Evolutionary conservation across 345 rosid species (phyloP).

Genomic region (Salix arbutifolia): DNA sequence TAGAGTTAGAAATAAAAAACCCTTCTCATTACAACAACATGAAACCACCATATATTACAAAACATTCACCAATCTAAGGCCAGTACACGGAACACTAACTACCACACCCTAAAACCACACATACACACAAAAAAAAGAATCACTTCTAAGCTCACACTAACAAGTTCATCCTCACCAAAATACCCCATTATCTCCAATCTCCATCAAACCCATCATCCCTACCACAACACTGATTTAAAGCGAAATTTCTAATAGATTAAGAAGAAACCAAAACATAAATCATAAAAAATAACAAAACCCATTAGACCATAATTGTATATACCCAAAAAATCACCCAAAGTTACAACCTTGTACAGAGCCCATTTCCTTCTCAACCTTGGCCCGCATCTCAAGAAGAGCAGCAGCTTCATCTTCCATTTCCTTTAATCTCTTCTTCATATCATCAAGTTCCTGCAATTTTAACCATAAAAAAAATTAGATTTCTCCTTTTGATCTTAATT

Average conservation of each 20-base stretch:
- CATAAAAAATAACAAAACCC: neutral
- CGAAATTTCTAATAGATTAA: neutral
- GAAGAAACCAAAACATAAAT: neutral
- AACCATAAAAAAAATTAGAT: neutral
- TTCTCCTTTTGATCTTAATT: neutral
- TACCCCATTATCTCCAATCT: neutral
- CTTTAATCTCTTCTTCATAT: constrained; percentile 5
- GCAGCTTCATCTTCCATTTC: constrained; percentile 27
- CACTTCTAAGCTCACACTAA: neutral
- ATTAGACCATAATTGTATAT: neutral
- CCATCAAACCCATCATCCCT: neutral
- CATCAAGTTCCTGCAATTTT: neutral
- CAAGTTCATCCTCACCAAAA: neutral
- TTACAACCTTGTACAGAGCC: constrained; percentile 12
- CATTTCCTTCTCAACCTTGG: constrained; percentile 23
- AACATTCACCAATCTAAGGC: neutral
- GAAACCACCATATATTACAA: neutral
- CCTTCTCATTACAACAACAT: neutral
- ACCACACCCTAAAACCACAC: neutral
- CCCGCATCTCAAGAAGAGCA: constrained; percentile 20
- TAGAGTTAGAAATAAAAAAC: neutral
- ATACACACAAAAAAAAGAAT: too few species aligned
- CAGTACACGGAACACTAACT: neutral
- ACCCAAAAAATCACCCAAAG: neutral
- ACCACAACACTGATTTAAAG: neutral